Base-by-base conservation (phyloP, 225 moss, liverwort and hornwort genomes). In the Physcomitrium patens region DNA sequence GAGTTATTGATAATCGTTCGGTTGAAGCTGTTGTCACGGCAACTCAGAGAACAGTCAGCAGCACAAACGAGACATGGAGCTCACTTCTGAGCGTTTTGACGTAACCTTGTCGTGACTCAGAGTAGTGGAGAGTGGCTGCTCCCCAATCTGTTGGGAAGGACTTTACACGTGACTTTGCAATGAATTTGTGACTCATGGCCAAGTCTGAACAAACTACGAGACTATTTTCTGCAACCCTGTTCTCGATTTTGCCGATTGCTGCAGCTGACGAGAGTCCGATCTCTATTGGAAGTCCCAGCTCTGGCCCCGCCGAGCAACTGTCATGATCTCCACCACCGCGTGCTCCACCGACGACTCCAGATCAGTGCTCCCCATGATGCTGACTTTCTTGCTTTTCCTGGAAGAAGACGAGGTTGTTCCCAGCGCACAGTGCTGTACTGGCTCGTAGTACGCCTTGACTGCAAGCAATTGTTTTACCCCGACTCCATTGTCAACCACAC, bases 381-480 rank as follows among this genome's bases (percentile, higher is more conserved):
- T 71, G 51, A 20, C 76, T 2, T 81, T 76, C 76, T 65, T 72
- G 60, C 31, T 67, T 3, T 67, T 58, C 60, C 59, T 72, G 76
- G 60, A 60, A 13, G 60, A 68, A 51, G 71, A 61, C 10, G 81
- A 66, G 7, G 61, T 3, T 7, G 58, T 28, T 13, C 81, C 76
- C 7, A 69, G 43, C 26, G 60, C 51, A 26, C 66, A 67, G 71
- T 81, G 76, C 46, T 81, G 81, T 61, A 71, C 60, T 72, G n/a
- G 61, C 60, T 67, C 26, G 72, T 1, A 60, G 71, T 31, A 71
- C 60, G 14, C 42, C 81, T 23, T 81, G 81, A 44, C 26, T 76
- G 81, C 71, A 81, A 53, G 26, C 67, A 61, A 20, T 52, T 70
- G 6, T 76, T 81, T 14, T 75, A 80, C 69, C 63, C 64, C 27